Conservation (phyloP, 1,284 basidiomycete genomes). For the Lentinula novae-zelandiae region DNA sequence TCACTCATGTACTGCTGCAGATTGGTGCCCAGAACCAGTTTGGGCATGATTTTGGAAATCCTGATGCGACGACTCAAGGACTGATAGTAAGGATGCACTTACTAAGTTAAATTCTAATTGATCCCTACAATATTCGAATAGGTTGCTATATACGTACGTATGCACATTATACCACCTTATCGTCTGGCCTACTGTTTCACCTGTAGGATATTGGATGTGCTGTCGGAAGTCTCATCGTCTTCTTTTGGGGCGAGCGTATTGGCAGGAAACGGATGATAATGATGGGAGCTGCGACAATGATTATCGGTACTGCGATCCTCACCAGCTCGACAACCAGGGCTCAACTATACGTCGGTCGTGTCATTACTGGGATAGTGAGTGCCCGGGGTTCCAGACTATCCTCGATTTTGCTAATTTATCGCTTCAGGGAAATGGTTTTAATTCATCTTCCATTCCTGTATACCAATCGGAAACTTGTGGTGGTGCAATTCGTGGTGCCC, state of each 20-base stretch:
- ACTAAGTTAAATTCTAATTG: background rate
- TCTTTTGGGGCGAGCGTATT: conserved; percentile 37
- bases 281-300: conserved; percentile 39
- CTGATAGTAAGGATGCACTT: conserved; percentile 30
- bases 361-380: conserved; percentile 46
- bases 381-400: background rate
- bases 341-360: conserved; percentile 48
- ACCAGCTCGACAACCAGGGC: conserved; percentile 36
- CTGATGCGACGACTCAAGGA: conserved; percentile 36
- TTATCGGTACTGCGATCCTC: conserved; percentile 36
- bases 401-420: background rate
- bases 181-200: background rate
- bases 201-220: conserved; percentile 38
- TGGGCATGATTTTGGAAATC: conserved; percentile 36
- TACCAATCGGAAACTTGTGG: conserved; percentile 46
- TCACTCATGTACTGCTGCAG: conserved; percentile 10
- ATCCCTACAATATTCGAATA: background rate
- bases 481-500: conserved; percentile 40
- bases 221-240: conserved; percentile 33
- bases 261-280: conserved; percentile 41
- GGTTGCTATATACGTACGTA: conserved; percentile 26
- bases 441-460: conserved; percentile 39
- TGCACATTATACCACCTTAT: background rate
- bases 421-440: conserved; percentile 42
- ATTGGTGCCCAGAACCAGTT: conserved; percentile 42